These are phyloP conservation scores for Tagetes patula DNA, from an alignment of 129 eudicot genomes.

Conservation along the genomic window DNA sequence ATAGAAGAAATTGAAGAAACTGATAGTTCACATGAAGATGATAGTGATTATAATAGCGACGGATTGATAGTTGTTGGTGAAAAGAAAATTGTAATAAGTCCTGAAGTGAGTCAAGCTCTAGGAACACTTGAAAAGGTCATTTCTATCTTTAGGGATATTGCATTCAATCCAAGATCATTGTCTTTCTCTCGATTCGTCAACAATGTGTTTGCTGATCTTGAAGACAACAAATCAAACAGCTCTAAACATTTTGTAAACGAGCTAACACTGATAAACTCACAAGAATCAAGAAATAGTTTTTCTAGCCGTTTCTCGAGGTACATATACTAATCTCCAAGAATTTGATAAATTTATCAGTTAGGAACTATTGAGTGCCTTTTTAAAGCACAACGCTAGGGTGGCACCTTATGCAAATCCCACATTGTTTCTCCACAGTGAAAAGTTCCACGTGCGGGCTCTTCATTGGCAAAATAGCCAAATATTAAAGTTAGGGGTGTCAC, in stretches of 20 bases:
- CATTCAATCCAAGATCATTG: conserved; percentile 33
- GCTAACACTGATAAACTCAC: conserved; percentile 21
- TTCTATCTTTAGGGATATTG: conserved; percentile 51
- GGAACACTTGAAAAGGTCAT: conserved; percentile 73
- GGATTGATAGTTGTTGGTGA: conserved; percentile 5
- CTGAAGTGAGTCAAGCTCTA: conserved; percentile 71
- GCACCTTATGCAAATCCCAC: too few species aligned
- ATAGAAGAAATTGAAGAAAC: conserved; percentile 50
- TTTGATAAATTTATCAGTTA: conserved; percentile 1
- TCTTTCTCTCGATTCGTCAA: conserved; percentile 21
- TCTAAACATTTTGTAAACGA: conserved; percentile 35
- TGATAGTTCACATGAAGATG: conserved; percentile 14
- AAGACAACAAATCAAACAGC: conserved; percentile 31
- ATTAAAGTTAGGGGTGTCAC: too few species aligned
- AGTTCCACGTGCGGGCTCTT: too few species aligned
- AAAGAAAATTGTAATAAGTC: conserved; percentile 47
- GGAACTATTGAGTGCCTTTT: background rate
- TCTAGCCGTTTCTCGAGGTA: conserved; percentile 51
- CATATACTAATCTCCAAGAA: background rate
- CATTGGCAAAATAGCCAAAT: too few species aligned
- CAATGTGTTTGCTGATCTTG: conserved; percentile 25
- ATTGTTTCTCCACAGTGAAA: too few species aligned
- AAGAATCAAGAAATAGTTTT: conserved; percentile 49
- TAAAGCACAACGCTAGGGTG: background rate
- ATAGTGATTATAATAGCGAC: background rate